These are phyloP conservation scores for Epicoccum sorghinum DNA, from an alignment of 2,329 filamentous ascomycete species.

Conservation along the genomic window DNA sequence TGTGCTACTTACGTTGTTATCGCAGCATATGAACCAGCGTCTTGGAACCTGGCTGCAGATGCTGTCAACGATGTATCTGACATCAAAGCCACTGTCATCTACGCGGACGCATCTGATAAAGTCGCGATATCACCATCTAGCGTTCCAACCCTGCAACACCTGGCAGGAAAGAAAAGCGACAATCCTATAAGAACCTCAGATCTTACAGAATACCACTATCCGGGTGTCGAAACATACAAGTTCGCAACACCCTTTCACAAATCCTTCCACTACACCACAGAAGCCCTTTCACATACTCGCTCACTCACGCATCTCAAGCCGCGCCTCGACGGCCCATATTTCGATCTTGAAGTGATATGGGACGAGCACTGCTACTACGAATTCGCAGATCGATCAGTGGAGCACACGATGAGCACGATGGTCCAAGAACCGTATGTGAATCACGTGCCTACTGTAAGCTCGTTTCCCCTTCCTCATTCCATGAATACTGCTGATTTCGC, in stretches of 20 bases:
- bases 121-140: constrained; percentile 4
- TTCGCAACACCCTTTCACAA: constrained; percentile 62
- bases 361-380: constrained; percentile 75
- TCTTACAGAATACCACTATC: constrained; percentile 51
- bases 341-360: constrained; percentile 77
- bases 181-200: constrained; percentile 16
- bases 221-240: constrained; percentile 49
- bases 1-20: not conserved
- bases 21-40: constrained; percentile 14
- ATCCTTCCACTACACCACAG: constrained; percentile 53
- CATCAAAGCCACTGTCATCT: constrained; percentile 11
- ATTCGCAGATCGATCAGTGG: constrained; percentile 69
- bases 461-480: not conserved
- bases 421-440: constrained; percentile 78
- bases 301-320: constrained; percentile 68
- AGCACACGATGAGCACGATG: constrained; percentile 79
- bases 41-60: constrained; percentile 10
- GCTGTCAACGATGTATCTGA: constrained; percentile 2
- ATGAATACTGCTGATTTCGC: not conserved
- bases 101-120: constrained; percentile 11
- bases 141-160: constrained; percentile 24
- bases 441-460: constrained; percentile 64
- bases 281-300: constrained; percentile 68
- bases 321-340: constrained; percentile 65
- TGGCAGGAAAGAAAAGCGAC: constrained; percentile 28